Evolutionary conservation across 78 protist genomes (phyloP).

Genomic region (Parvularia atlantis): DNA sequence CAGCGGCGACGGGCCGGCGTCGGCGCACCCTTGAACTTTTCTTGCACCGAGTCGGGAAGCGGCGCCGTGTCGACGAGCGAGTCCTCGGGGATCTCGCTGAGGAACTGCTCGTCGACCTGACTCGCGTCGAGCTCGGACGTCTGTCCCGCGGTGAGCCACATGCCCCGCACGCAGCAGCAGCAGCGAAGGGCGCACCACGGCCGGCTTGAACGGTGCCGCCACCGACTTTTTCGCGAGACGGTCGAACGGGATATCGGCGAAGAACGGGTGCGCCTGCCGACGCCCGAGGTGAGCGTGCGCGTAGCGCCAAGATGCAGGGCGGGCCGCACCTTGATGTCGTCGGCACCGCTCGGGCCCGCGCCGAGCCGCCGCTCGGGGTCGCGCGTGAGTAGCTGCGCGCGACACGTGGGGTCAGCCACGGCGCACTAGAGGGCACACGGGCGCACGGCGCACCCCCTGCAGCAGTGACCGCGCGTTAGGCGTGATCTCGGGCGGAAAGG

Average conservation of each 20-base stretch:
- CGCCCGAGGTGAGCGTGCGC: too few species aligned
- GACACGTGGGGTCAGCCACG: neutral
- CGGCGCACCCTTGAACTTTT: slow-evolving; percentile 18
- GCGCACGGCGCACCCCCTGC: neutral
- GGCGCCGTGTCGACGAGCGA: slow-evolving; percentile 7
- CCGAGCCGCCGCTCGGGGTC: slow-evolving; percentile 33
- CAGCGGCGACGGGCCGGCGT: too few species aligned
- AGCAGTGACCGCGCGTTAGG: too few species aligned
- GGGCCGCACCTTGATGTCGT: slow-evolving; percentile 11
- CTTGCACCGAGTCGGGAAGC: slow-evolving; percentile 4
- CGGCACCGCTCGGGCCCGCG: slow-evolving; percentile 13
- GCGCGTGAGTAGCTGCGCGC: slow-evolving; percentile 15
- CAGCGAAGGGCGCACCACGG: neutral
- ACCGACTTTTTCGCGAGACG: neutral
- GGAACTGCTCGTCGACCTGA: slow-evolving; percentile 28
- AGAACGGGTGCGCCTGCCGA: slow-evolving; percentile 15
- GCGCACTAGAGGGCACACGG: neutral
- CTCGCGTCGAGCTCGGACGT: slow-evolving; percentile 7
- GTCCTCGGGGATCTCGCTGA: slow-evolving; percentile 21
- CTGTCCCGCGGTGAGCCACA: neutral
- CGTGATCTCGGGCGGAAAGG: too few species aligned
- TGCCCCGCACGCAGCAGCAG: too few species aligned
- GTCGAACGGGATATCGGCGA: slow-evolving; percentile 6
- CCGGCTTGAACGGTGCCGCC: neutral
- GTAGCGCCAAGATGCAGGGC: too few species aligned